A percentile compares a stretch with the other conserved stretches of the same genome.
Evolutionary conservation across 495 filamentous ascomycete species (phyloP).

Genomic region (Penicillium angulare): DNA sequence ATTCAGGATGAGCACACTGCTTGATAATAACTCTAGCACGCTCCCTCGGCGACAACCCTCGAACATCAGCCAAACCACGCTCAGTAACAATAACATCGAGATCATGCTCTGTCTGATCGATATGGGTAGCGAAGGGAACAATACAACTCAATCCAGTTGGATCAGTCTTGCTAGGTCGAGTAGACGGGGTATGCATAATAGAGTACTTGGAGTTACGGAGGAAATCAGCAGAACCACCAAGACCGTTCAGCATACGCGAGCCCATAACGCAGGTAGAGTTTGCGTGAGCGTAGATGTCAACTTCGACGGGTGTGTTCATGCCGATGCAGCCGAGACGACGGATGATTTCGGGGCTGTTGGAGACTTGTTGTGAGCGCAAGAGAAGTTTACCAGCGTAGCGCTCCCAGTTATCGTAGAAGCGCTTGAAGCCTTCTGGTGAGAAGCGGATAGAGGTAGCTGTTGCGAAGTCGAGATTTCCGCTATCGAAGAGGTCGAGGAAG

Average conservation of each 20-base stretch:
- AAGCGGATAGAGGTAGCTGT: conserved; percentile 91
- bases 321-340: conserved; percentile 82
- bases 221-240: conserved; percentile 89
- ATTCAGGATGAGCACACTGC: conserved; percentile 85
- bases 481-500: conserved; percentile 93
- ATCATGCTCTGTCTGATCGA: conserved; percentile 93
- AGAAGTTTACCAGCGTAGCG: conserved; percentile 79
- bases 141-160: conserved; percentile 83
- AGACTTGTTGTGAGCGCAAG: conserved; percentile 82
- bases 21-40: conserved; percentile 83
- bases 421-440: conserved; percentile 86
- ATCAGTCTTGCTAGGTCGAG: conserved; percentile 78
- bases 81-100: conserved; percentile 87
- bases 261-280: conserved; percentile 93
- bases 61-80: conserved; percentile 82
- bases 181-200: conserved; percentile 91
- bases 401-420: conserved; percentile 88
- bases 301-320: conserved; percentile 95
- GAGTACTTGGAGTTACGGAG: conserved; percentile 78
- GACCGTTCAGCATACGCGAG: conserved; percentile 86
- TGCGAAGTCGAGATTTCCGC: conserved; percentile 84
- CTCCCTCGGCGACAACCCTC: conserved; percentile 77
- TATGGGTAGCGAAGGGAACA: conserved; percentile 88
- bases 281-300: conserved; percentile 92
- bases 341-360: conserved; percentile 95